Conservation (phyloP, 768 basidiomycete genomes). For the Pisolithus albus region DNA sequence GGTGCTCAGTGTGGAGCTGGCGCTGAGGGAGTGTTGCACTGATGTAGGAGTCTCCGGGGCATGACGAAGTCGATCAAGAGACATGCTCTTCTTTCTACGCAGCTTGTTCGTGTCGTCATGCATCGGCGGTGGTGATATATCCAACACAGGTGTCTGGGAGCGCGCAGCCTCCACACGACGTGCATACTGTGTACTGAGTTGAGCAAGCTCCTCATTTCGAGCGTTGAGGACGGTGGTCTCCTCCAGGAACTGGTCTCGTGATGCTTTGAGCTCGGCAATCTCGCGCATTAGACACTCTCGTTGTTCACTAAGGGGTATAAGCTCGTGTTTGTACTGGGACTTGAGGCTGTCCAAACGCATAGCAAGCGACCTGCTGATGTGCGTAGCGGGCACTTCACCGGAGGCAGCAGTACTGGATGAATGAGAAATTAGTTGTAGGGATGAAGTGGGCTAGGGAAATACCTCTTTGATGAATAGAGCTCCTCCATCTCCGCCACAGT, state of each 20-base stretch:
- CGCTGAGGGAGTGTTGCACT: conserved; percentile 12
- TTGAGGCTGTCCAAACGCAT: conserved; percentile 84
- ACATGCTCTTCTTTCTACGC: conserved; percentile 22
- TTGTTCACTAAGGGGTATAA: conserved; percentile 76
- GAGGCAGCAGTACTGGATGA: conserved; percentile 20
- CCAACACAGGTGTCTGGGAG: conserved; percentile 10
- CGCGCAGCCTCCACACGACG: conserved; percentile 59
- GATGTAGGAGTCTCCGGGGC: conserved; percentile 5
- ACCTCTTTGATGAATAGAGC: conserved; percentile 71
- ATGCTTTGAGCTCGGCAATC: conserved; percentile 78
- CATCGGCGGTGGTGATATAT: background rate
- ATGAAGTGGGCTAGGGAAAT: conserved; percentile 11
- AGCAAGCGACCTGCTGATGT: conserved; percentile 65
- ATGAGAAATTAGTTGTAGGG: conserved; percentile 19
- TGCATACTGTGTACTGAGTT: conserved; percentile 76
- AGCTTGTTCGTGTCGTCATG: conserved; percentile 7
- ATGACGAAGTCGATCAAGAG: conserved; percentile 21
- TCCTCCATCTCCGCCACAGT: conserved; percentile 92
- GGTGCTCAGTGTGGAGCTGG: conserved; percentile 14
- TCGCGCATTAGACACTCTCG: conserved; percentile 75
- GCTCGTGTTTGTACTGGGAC: conserved; percentile 79
- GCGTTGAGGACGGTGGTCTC: conserved; percentile 88
- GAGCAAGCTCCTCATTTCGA: conserved; percentile 88
- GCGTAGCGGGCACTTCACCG: conserved; percentile 34
- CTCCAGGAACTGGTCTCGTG: conserved; percentile 81